These are phyloP conservation scores for Globisporangium heterothallicum DNA, from an alignment of 352 stramenopile genomes.

Conservation along the genomic window DNA sequence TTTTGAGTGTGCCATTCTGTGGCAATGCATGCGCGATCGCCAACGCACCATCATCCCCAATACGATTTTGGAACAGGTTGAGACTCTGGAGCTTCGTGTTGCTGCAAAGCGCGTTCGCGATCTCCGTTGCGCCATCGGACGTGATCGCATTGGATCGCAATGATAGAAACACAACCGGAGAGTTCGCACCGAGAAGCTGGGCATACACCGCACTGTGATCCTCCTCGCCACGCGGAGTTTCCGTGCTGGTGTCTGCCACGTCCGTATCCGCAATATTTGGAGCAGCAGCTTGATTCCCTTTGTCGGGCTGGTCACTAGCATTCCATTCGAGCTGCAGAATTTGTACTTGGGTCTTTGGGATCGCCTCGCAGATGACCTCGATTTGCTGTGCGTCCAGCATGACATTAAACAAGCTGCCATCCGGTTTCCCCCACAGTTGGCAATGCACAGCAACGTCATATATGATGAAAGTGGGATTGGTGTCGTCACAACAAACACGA, in stretches of 20 bases:
- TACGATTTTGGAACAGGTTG: conserved; percentile 65
- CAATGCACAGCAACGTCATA: no score
- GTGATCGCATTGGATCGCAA: conserved; percentile 61
- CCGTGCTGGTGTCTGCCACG: conserved; percentile 3
- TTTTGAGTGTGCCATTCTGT: conserved; percentile 49
- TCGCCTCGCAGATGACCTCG: conserved; percentile 34
- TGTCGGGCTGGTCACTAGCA: neutral
- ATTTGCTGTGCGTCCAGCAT: conserved; percentile 45
- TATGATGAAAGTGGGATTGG: no score
- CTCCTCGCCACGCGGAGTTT: conserved; percentile 5
- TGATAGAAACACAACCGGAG: conserved; percentile 47
- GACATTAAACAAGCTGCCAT: conserved; percentile 55
- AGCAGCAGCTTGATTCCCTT: neutral
- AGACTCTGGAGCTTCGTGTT: conserved; percentile 54
- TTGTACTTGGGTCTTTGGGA: conserved; percentile 48
- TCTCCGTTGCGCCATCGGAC: conserved; percentile 21
- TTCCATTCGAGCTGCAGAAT: conserved; percentile 74
- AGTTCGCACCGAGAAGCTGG: conserved; percentile 29
- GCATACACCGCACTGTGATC: conserved; percentile 23
- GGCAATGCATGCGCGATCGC: conserved; percentile 55
- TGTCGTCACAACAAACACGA: neutral
- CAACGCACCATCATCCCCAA: conserved; percentile 46
- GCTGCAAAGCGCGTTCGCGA: conserved; percentile 32
- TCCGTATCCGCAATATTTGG: neutral
- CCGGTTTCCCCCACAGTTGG: no score